These are phyloP conservation scores for Pythium phragmiticola DNA, from an alignment of 352 stramenopile species.

Conservation along the genomic window DNA sequence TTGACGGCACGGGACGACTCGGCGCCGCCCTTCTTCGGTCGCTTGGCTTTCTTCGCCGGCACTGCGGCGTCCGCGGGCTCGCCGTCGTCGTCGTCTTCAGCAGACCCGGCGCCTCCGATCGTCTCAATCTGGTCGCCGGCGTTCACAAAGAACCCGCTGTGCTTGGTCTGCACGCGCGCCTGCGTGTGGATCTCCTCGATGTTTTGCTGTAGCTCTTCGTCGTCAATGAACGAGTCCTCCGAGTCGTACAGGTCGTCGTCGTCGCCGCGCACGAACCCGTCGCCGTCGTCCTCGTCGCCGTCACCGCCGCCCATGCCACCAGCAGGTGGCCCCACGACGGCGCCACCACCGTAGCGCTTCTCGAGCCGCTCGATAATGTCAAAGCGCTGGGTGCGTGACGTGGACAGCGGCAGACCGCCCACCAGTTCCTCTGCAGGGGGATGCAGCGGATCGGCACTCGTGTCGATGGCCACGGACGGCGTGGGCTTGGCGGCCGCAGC, in stretches of 20 bases:
- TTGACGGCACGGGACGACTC: constrained; percentile 53
- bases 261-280: constrained; percentile 45
- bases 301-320: constrained; percentile 3
- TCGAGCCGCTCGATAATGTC: constrained; percentile 88
- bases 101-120: constrained; percentile 35
- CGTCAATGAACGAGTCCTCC: constrained; percentile 89
- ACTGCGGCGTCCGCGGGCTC: constrained; percentile 2
- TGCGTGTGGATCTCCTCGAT: constrained; percentile 81
- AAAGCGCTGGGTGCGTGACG: constrained; percentile 51
- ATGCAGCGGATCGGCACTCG: neutral
- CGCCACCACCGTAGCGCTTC: constrained; percentile 77
- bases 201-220: constrained; percentile 77
- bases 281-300: constrained; percentile 20
- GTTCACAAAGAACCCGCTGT: constrained; percentile 88
- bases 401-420: constrained; percentile 10
- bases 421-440: constrained; percentile 16
- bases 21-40: constrained; percentile 41
- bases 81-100: constrained; percentile 17
- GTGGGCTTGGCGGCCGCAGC: neutral
- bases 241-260: constrained; percentile 88
- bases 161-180: constrained; percentile 76
- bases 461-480: neutral
- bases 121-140: constrained; percentile 85
- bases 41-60: constrained; percentile 31
- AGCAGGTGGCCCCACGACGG: constrained; percentile 45